Base-by-base conservation (phyloP, 2,329 filamentous ascomycete species). In the Colletotrichum sp. region DNA sequence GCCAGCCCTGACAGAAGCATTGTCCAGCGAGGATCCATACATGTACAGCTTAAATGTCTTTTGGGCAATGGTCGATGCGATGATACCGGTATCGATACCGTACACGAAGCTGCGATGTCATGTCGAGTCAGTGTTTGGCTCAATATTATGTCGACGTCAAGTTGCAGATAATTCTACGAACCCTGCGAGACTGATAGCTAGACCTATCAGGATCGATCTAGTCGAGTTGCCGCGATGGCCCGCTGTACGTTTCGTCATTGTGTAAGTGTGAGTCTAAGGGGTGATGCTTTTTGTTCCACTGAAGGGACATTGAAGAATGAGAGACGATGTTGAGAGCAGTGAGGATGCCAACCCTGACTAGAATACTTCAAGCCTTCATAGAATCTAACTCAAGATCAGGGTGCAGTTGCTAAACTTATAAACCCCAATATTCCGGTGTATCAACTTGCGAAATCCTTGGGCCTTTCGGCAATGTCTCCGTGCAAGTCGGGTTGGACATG, bases 51-150 rank as follows among this genome's bases (percentile, higher is more conserved):
- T 77, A 21, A 77, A 76, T 34, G 73, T 73, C 6, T 73, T 57
- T 24, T 76, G 76, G 10, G 73, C 76, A 59, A 77, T 76, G 10
- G 76, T 77, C 2, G 76, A 73, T 16, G 76, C 72, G 15, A 77
- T 77, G 30, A 67, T 72, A 7, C 70, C 70, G 5, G 52, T 26
- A 7, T 67, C 63, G 34, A 70, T 70, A 12, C 67, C 67, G 24
- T 70, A 48, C 5, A 70, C 57, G 36, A 70, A 61, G 7, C 34
- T 70, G 18, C 8, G 5, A n/a, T 7, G 6, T 24, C n/a, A 13
- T 21, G 6, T 52, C n/a, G 43, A 57, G 15, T 21, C n/a, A 55
- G 15, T n/a, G 28, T 57, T n/a, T 55, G 65, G 16, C 34, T n/a
- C 21, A 59, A 16, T 18, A 18, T 18, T 28, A 18, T 18, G 15